A percentile compares a stretch with the other conserved stretches of the same genome.
These are phyloP conservation scores for Sergeia podlipaevii DNA, from an alignment of 208 protist species.

Conservation along the genomic window DNA sequence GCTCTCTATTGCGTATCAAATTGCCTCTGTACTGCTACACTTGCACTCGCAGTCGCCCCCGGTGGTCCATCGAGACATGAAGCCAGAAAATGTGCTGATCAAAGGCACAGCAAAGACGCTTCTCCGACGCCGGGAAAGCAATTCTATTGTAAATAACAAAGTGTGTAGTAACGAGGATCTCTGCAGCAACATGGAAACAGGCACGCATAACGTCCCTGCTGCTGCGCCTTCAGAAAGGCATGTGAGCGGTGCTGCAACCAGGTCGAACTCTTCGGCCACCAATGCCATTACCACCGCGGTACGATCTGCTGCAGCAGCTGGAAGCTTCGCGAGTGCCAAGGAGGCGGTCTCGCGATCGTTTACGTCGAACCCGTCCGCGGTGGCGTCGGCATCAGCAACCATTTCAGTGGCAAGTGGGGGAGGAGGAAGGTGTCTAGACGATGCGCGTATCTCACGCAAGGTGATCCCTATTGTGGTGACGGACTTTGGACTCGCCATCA, in stretches of 20 bases:
- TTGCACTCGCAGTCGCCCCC: conserved; percentile 60
- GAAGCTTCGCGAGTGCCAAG: too few species aligned
- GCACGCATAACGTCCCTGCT: too few species aligned
- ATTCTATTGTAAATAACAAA: too few species aligned
- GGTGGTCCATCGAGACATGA: conserved; percentile 67
- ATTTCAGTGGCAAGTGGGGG: neutral
- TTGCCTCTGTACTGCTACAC: conserved; percentile 59
- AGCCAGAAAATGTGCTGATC: conserved; percentile 81
- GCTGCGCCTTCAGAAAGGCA: too few species aligned
- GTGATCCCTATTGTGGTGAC: conserved; percentile 78
- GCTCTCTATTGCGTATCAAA: conserved; percentile 76
- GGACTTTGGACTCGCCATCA: conserved; percentile 80
- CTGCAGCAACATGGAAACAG: too few species aligned
- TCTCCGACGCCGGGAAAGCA: neutral
- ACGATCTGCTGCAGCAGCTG: too few species aligned
- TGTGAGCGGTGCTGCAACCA: too few species aligned
- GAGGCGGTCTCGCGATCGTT: too few species aligned
- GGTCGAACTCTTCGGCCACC: too few species aligned
- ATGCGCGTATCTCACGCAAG: conserved; percentile 27
- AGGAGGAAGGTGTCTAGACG: conserved; percentile 1
- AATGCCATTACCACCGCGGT: too few species aligned
- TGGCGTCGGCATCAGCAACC: neutral
- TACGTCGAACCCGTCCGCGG: neutral
- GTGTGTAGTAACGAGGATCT: too few species aligned
- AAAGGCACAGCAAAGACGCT: conserved; percentile 13